Base-by-base conservation (phyloP, 2,329 filamentous ascomycete species). In the Huntiella moniliformis region DNA sequence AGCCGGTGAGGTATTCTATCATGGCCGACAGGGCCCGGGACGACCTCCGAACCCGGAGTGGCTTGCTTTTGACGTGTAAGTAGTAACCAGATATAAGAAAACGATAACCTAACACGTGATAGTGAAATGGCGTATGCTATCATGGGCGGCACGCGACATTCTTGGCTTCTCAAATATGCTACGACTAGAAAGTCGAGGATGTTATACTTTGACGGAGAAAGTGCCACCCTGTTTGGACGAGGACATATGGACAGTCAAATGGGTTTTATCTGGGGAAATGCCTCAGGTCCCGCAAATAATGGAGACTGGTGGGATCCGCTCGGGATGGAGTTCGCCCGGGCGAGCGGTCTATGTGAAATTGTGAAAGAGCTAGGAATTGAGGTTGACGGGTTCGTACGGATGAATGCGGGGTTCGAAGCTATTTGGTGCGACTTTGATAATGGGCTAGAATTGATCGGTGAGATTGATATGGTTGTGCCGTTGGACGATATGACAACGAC, bases 61-160 rank as follows among this genome's bases (percentile, higher is more conserved):
- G 67, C 56, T 71, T 16, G 64, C 67, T 4, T 66, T 71, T 51
- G 68, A 71, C 53, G 56, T 66, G 53, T 58, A 53, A 53, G 57
- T 54, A 28, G n/a, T 28, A 2, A 17, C 5, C 15, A 2, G 4
- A 22, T 1, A 35, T 36, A 31, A 15, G 15, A 18, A 39, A 4
- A 12, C 50, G 52, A 32, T 53, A 12, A 18, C 6, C 18, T 38
- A 13, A 37, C 37, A 32, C 12, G 16, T 7, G 13, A n/a, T 38
- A 61, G 60, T 36, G 66, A 66, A 47, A 71, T 70, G 67, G 60
- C 66, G n/a, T 71, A 71, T 51, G 65, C 64, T 4, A 70, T 71
- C 50, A 69, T 68, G 61, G 67, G 67, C 15, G 56, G 56, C 1
- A 57, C 58, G 17, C 57, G 61, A 32, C 55, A 64, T 43, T 65